Percentiles rank a stretch among this genome's conserved stretches.
Evolutionary conservation across 1,284 basidiomycete species (phyloP).

Genomic region (Athelia sp.): DNA sequence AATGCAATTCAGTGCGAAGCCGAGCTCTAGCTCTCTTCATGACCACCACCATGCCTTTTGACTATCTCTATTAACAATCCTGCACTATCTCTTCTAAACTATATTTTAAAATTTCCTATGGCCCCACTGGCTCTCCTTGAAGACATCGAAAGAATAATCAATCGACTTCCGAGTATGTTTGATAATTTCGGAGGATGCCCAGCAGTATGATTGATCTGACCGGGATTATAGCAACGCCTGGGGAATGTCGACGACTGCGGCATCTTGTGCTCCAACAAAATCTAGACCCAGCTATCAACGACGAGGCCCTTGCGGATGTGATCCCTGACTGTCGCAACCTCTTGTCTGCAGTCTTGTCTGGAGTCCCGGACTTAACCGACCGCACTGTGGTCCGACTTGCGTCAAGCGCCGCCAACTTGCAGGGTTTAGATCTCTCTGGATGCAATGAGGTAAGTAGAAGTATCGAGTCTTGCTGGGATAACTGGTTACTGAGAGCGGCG

Average conservation of each 20-base stretch:
- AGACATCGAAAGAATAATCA: neutral
- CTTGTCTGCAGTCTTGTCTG: slow-evolving; percentile 70
- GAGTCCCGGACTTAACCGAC: slow-evolving; percentile 64
- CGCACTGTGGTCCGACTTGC: slow-evolving; percentile 64
- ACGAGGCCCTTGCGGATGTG: slow-evolving; percentile 61
- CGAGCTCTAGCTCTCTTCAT: no score
- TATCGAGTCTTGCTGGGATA: no score
- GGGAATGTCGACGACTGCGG: slow-evolving; percentile 50
- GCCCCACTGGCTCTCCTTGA: neutral
- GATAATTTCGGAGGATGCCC: no score
- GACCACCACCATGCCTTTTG: no score
- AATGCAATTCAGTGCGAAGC: no score
- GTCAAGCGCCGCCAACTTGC: slow-evolving; percentile 58
- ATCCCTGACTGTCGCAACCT: slow-evolving; percentile 65
- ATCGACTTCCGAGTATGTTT: neutral
- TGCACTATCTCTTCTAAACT: neutral
- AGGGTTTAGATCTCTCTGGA: slow-evolving; percentile 74
- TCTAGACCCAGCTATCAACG: slow-evolving; percentile 40
- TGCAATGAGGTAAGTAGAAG: slow-evolving; percentile 38
- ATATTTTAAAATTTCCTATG: neutral
- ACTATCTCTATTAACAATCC: neutral
- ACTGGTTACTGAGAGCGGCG: no score
- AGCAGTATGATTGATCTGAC: slow-evolving; percentile 10
- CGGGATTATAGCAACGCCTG: slow-evolving; percentile 23
- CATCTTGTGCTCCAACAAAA: slow-evolving; percentile 46